Conservation (phyloP, 768 basidiomycete species). For the Gautieria morchelliformis region DNA sequence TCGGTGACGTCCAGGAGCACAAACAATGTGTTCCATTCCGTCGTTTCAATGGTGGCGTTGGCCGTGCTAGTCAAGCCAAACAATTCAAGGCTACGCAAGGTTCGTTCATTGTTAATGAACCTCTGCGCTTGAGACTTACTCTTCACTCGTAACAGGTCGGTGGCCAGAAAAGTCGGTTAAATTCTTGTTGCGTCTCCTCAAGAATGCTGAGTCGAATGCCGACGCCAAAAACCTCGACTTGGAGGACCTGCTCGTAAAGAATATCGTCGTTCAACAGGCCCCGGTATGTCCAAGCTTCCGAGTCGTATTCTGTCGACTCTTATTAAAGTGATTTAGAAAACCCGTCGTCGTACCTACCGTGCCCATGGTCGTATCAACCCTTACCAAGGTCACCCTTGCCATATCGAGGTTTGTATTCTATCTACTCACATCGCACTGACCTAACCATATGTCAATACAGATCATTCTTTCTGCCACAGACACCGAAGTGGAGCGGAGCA, state of each 20-base stretch:
- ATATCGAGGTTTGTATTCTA: slow-evolving; percentile 51
- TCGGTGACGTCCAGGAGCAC: slow-evolving; percentile 91
- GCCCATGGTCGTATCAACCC: slow-evolving; percentile 98
- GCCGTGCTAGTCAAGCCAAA: slow-evolving; percentile 89
- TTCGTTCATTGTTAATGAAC: slow-evolving; percentile 20
- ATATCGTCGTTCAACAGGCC: slow-evolving; percentile 97
- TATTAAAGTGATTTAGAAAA: slow-evolving; percentile 54
- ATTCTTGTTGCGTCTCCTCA: slow-evolving; percentile 88
- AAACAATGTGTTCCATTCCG: slow-evolving; percentile 96
- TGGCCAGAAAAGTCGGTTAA: slow-evolving; percentile 99
- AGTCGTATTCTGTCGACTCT: not conserved
- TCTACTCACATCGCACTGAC: too few species aligned
- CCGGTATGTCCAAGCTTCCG: slow-evolving; percentile 54
- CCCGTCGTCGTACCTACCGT: slow-evolving; percentile 98
- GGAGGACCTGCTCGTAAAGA: slow-evolving; percentile 90
- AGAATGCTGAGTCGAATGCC: slow-evolving; percentile 99
- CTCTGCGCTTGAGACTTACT: not conserved
- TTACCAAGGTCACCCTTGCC: slow-evolving; percentile 96
- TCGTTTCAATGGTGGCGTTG: slow-evolving; percentile 90
- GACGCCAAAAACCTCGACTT: slow-evolving; percentile 93
- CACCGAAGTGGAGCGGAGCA: slow-evolving; percentile 84
- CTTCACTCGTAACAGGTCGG: slow-evolving; percentile 61
- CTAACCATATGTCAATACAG: not conserved
- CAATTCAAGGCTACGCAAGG: slow-evolving; percentile 96
- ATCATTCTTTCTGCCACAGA: slow-evolving; percentile 77